Evolutionary conservation across 495 filamentous ascomycete genomes (phyloP).

Genomic region (Podospora australis): DNA sequence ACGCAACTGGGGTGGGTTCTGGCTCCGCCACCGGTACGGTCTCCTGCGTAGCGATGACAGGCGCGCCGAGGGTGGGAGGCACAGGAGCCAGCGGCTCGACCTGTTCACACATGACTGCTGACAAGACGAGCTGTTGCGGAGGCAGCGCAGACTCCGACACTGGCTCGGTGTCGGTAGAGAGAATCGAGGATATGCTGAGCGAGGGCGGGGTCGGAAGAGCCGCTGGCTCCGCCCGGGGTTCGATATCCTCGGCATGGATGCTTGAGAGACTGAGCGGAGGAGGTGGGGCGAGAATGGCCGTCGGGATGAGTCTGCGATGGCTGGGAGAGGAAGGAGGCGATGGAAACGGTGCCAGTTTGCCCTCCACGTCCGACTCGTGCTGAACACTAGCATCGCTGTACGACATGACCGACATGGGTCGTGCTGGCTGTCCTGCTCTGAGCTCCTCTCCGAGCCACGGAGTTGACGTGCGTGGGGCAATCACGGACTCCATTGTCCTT

Average conservation of each 20-base stretch:
- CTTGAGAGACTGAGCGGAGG: slow-evolving; percentile 21
- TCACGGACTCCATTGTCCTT: slow-evolving; percentile 31
- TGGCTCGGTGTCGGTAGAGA: slow-evolving; percentile 13
- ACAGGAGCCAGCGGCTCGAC: slow-evolving; percentile 16
- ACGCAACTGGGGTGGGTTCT: slow-evolving; percentile 8
- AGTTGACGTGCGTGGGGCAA: slow-evolving; percentile 6
- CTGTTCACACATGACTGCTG: slow-evolving; percentile 14
- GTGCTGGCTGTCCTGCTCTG: slow-evolving; percentile 16
- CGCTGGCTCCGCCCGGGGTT: slow-evolving; percentile 19
- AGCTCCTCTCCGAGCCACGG: slow-evolving; percentile 27
- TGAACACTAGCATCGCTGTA: slow-evolving; percentile 38
- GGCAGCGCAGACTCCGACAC: slow-evolving; percentile 5
- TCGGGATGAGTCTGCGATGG: slow-evolving; percentile 13
- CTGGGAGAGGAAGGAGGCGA: slow-evolving; percentile 36
- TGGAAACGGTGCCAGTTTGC: slow-evolving; percentile 42
- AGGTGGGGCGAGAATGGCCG: slow-evolving; percentile 14
- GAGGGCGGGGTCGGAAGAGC: not conserved
- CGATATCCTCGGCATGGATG: slow-evolving; percentile 25
- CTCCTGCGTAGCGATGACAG: slow-evolving; percentile 15
- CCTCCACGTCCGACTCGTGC: slow-evolving; percentile 36
- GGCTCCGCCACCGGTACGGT: slow-evolving; percentile 23
- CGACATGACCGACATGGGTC: slow-evolving; percentile 21
- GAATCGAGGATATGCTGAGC: slow-evolving; percentile 15
- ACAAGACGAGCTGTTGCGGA: slow-evolving; percentile 8
- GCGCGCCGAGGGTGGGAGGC: slow-evolving; percentile 17